A percentile compares a stretch with the other conserved stretches of the same genome.
Evolutionary conservation across 1,139 yeast genomes (phyloP).

Genomic region (Waltiozyma sp.): DNA sequence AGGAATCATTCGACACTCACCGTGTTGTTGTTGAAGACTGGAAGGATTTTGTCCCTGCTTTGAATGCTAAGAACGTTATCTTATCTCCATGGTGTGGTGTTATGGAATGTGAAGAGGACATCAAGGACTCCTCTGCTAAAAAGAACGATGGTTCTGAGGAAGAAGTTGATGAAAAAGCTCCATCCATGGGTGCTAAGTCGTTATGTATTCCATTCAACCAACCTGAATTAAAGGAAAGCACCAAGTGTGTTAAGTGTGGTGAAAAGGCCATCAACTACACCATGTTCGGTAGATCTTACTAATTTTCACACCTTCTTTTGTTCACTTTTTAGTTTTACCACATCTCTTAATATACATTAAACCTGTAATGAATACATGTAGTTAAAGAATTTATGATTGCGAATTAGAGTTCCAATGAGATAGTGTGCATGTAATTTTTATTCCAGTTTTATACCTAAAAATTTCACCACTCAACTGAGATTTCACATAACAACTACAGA

Average conservation of each 20-base stretch:
- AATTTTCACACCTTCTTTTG: constrained; percentile 11
- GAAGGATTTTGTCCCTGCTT: constrained; percentile 87
- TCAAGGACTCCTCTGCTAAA: constrained; percentile 83
- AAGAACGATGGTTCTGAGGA: constrained; percentile 72
- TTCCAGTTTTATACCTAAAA: too few species aligned
- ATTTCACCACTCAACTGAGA: too few species aligned
- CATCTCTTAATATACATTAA: too few species aligned
- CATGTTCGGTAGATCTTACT: constrained; percentile 95
- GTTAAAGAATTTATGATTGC: too few species aligned
- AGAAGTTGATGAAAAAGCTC: constrained; percentile 91
- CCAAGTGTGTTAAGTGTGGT: constrained; percentile 82
- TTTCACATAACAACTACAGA: too few species aligned
- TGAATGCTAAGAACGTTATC: constrained; percentile 84
- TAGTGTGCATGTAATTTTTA: too few species aligned
- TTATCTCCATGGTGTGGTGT: constrained; percentile 97
- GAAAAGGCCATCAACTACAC: constrained; percentile 67
- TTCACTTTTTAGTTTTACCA: too few species aligned
- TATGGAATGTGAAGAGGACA: constrained; percentile 90
- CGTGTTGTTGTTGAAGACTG: constrained; percentile 73
- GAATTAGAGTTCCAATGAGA: too few species aligned
- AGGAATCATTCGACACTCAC: constrained; percentile 72
- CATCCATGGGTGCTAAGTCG: constrained; percentile 99
- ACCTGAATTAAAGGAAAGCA: constrained; percentile 67
- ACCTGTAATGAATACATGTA: too few species aligned
- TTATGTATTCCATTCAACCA: constrained; percentile 94